Evolutionary conservation across 2,329 filamentous ascomycete genomes (phyloP).

Genomic region (Aschersonia sp.): DNA sequence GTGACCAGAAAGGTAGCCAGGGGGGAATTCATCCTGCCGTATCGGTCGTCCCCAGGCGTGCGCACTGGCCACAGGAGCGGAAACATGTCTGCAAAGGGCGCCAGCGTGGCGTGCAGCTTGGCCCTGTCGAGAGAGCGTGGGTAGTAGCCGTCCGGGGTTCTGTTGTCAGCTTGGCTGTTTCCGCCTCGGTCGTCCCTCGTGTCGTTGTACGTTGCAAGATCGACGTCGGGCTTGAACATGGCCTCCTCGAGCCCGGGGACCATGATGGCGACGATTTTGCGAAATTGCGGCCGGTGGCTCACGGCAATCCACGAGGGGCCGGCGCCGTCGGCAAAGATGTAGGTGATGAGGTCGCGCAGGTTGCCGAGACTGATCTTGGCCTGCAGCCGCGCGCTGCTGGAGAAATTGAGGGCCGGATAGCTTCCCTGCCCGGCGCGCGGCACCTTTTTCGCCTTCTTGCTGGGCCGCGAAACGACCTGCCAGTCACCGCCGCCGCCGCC

Average conservation of each 20-base stretch:
- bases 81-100: slow-evolving; percentile 69
- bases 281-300: slow-evolving; percentile 45
- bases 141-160: slow-evolving; percentile 40
- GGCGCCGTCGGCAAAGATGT: slow-evolving; percentile 50
- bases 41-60: slow-evolving; percentile 72
- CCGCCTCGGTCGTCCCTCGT: slow-evolving; percentile 9
- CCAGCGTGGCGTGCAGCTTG: slow-evolving; percentile 36
- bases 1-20: slow-evolving; percentile 71
- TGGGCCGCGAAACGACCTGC: slow-evolving; percentile 38
- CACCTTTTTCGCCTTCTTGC: slow-evolving; percentile 47
- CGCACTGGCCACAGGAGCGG: slow-evolving; percentile 78
- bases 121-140: slow-evolving; percentile 37
- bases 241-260: slow-evolving; percentile 79
- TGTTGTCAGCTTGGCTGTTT: slow-evolving; percentile 14
- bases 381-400: slow-evolving; percentile 41
- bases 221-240: slow-evolving; percentile 60
- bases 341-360: slow-evolving; percentile 48
- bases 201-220: slow-evolving; percentile 32
- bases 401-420: slow-evolving; percentile 46
- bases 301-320: slow-evolving; percentile 52
- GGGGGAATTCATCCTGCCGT: slow-evolving; percentile 72
- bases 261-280: slow-evolving; percentile 80
- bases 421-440: slow-evolving; percentile 39
- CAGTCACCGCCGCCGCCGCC: slow-evolving; percentile 27
- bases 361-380: slow-evolving; percentile 47